Conservation (phyloP, 371 early-diverging fungal genomes). For the Rhizopus microsporus region DNA sequence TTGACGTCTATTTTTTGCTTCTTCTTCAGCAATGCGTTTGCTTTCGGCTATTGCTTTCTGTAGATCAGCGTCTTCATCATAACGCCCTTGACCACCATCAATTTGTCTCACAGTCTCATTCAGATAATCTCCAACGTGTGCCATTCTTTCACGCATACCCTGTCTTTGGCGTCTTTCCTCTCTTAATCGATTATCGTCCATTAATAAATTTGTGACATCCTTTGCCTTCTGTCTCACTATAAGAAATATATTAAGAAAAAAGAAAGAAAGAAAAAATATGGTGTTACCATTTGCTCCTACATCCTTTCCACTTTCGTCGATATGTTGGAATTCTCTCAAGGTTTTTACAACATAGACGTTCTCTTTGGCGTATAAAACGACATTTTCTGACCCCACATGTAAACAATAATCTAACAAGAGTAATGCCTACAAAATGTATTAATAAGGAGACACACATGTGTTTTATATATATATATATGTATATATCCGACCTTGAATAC, state of each 20-base stretch:
- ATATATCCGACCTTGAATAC: slow-evolving; percentile 83
- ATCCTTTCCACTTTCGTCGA: slow-evolving; percentile 90
- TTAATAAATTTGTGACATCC: slow-evolving; percentile 79
- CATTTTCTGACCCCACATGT: slow-evolving; percentile 81
- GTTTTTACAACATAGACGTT: slow-evolving; percentile 92
- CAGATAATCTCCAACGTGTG: slow-evolving; percentile 62
- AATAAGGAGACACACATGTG: background rate
- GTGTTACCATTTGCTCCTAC: slow-evolving; percentile 80
- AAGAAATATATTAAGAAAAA: background rate
- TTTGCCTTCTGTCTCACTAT: slow-evolving; percentile 82
- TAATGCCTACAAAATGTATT: slow-evolving; percentile 34
- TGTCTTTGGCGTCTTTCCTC: slow-evolving; percentile 62
- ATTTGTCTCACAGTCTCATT: slow-evolving; percentile 54
- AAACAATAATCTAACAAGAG: slow-evolving; percentile 71
- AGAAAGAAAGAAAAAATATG: background rate
- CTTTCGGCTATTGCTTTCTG: slow-evolving; percentile 40
- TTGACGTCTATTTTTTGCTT: slow-evolving; percentile 34
- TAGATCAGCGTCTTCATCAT: slow-evolving; percentile 38
- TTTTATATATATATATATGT: slow-evolving; percentile 5
- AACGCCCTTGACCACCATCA: slow-evolving; percentile 7
- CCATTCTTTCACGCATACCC: slow-evolving; percentile 47
- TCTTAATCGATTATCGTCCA: slow-evolving; percentile 74
- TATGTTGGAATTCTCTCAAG: slow-evolving; percentile 89
- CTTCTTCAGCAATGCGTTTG: slow-evolving; percentile 42
- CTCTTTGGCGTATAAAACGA: slow-evolving; percentile 81